A percentile compares a stretch with the other conserved stretches of the same genome.
These are phyloP conservation scores for Mycena olivaceomarginata DNA, from an alignment of 768 basidiomycete species.

Conservation along the genomic window DNA sequence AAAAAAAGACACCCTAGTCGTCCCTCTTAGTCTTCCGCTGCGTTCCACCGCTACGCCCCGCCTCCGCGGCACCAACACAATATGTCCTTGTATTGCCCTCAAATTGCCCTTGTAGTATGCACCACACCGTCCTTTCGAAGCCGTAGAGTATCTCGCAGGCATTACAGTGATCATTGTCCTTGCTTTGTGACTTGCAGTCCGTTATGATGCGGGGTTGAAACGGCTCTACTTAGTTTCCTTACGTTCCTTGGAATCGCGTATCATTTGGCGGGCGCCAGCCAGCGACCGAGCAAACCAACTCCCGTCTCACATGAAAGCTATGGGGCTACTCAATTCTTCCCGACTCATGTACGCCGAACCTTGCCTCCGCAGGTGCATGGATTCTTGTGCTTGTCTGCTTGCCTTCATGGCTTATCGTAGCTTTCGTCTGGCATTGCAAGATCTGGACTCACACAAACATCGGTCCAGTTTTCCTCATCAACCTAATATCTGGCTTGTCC, in stretches of 20 bases:
- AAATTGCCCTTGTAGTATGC: too few relatives aligned
- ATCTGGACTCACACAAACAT: constrained; percentile 78
- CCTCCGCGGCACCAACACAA: too few relatives aligned
- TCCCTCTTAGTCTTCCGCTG: too few relatives aligned
- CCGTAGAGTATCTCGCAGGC: constrained; percentile 52
- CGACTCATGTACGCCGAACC: too few relatives aligned
- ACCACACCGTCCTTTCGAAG: too few relatives aligned
- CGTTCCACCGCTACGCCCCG: too few relatives aligned
- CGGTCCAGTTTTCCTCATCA: constrained; percentile 77
- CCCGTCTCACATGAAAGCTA: constrained; percentile 85
- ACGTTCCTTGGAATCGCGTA: constrained; percentile 85
- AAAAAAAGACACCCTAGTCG: too few relatives aligned
- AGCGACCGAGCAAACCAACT: constrained; percentile 79
- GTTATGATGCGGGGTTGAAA: too few relatives aligned
- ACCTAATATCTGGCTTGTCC: constrained; percentile 81
- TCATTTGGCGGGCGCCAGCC: constrained; percentile 83
- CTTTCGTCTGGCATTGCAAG: constrained; percentile 77
- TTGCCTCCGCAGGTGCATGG: too few relatives aligned
- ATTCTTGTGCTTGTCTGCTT: constrained; percentile 78
- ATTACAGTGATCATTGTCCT: constrained; percentile 78
- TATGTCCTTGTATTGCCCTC: too few relatives aligned
- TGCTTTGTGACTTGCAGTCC: constrained; percentile 73
- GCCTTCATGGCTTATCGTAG: constrained; percentile 81
- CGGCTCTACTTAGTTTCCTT: constrained; percentile 49
- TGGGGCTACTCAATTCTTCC: constrained; percentile 86